phyloP scores from a whole-genome alignment of 2,329 filamentous ascomycete species.

The Xylariomycetidae sp. region DNA sequence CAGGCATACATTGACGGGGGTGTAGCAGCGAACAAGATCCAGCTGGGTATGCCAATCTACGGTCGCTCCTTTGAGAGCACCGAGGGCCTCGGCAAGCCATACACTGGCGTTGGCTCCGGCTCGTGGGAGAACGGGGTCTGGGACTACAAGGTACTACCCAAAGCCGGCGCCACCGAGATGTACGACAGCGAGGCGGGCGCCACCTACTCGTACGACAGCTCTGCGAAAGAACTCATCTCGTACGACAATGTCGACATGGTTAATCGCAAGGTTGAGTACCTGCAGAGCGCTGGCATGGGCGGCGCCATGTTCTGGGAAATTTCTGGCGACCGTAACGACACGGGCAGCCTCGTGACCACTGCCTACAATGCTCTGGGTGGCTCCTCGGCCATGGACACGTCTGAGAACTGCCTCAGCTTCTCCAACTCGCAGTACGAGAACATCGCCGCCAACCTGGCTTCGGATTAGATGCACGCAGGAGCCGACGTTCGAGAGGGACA shows the following conservation, averaged over 20 bases:
- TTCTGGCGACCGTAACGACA: conserved; percentile 57
- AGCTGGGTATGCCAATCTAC: conserved; percentile 76
- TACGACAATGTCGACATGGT: conserved; percentile 63
- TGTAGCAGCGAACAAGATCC: conserved; percentile 59
- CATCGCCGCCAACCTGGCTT: conserved; percentile 22
- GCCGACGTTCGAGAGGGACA: too few species aligned
- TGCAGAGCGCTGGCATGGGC: conserved; percentile 56
- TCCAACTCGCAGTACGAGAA: conserved; percentile 23
- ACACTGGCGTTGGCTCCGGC: conserved; percentile 57
- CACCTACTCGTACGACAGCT: conserved; percentile 64
- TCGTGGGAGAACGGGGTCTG: conserved; percentile 70
- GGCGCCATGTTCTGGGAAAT: conserved; percentile 87
- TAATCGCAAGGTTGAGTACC: conserved; percentile 57
- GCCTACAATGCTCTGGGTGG: conserved; percentile 21
- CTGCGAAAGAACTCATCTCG: conserved; percentile 57
- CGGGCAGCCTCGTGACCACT: conserved; percentile 52
- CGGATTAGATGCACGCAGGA: too few species aligned
- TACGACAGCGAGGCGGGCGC: conserved; percentile 55
- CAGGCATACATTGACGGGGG: conserved; percentile 57
- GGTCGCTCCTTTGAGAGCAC: conserved; percentile 63
- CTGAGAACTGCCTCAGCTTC: conserved; percentile 23
- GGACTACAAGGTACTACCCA: conserved; percentile 75
- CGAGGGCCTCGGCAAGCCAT: conserved; percentile 59
- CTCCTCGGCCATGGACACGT: conserved; percentile 14
- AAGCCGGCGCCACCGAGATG: conserved; percentile 46